These are phyloP conservation scores for Penicillium silybi DNA, from an alignment of 495 filamentous ascomycete species.

Conservation along the genomic window DNA sequence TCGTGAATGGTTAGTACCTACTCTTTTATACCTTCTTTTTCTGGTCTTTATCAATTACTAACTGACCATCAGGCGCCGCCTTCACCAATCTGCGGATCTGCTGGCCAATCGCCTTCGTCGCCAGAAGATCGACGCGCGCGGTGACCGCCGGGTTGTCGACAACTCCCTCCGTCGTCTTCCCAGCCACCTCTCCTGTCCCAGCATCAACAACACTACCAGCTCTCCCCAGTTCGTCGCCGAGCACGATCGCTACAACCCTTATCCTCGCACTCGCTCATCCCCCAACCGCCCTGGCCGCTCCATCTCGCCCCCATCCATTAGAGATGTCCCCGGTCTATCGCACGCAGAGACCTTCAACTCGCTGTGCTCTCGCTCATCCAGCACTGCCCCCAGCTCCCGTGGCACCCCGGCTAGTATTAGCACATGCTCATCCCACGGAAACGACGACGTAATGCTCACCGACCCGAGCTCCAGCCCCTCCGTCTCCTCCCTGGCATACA, in stretches of 20 bases:
- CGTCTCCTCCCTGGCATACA: slow-evolving; percentile 23
- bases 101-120: slow-evolving; percentile 40
- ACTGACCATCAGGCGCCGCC: slow-evolving; percentile 26
- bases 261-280: slow-evolving; percentile 36
- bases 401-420: slow-evolving; percentile 42
- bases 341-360: slow-evolving; percentile 44
- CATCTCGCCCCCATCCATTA: slow-evolving; percentile 48
- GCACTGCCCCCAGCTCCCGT: slow-evolving; percentile 39
- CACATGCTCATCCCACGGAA: slow-evolving; percentile 36
- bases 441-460: slow-evolving; percentile 34
- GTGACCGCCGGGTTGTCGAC: slow-evolving; percentile 17
- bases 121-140: slow-evolving; percentile 36
- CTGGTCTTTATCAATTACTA: neutral
- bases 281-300: slow-evolving; percentile 33
- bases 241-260: slow-evolving; percentile 35
- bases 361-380: slow-evolving; percentile 47
- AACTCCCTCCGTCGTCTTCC: slow-evolving; percentile 23
- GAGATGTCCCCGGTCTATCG: slow-evolving; percentile 45
- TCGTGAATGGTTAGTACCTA: slow-evolving; percentile 34
- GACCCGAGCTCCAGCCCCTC: slow-evolving; percentile 34
- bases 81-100: slow-evolving; percentile 41
- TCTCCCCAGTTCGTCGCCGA: slow-evolving; percentile 31
- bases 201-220: slow-evolving; percentile 28
- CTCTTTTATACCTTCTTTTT: neutral
- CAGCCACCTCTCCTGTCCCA: slow-evolving; percentile 34